Base-by-base conservation (phyloP, 345 rosid species). In the Psidium guajava region DNA sequence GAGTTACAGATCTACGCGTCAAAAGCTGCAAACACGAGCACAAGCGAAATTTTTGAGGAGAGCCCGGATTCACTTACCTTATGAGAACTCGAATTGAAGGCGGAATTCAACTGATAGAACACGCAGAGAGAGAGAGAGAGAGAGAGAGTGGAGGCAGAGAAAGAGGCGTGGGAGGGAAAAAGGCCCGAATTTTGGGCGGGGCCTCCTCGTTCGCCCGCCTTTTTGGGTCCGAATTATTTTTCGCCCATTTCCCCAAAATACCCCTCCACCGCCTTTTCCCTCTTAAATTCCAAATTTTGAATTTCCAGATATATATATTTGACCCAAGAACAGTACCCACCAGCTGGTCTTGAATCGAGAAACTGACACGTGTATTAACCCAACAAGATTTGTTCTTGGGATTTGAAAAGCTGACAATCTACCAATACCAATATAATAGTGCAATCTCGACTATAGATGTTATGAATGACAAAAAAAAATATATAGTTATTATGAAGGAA, bases 121-220 rank as follows among this genome's bases (percentile, higher is more conserved):
- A 36, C 22, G 25, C 6, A 21, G 73, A 59, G 54, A 42, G 18
- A 57, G 28, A 25, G 64, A 57, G 84, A 84, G 32, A 15, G 84
- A 83, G 49, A 36, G 27, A 42, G 52, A 27, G 56, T 55, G 77
- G 69, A 50, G 90, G 86, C 88, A 86, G 84, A 15, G 69, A 86
- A 86, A 18, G 77, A 2, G 77, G 87, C 82, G 85, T 57, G 22
- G 49, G 86, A 82, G 84, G 84, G 90, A 82, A 59, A 85, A 77
- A 75, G 15, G 28, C 83, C 28, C 69, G 42, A 84, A 74, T 22
- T 74, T 11, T n/a, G 53, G 27, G 47, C 13, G 47, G 27, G 21
- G 12, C 5, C 50, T 28, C 18, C n/a, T 16, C 32, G 15, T 22
- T 53, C 4, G 28, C 58, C 44, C 52, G 50, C 52, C 82, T 25